These are phyloP conservation scores for Chlamydomonas schloesseri DNA, from an alignment of 139 green algal genomes.

Conservation along the genomic window DNA sequence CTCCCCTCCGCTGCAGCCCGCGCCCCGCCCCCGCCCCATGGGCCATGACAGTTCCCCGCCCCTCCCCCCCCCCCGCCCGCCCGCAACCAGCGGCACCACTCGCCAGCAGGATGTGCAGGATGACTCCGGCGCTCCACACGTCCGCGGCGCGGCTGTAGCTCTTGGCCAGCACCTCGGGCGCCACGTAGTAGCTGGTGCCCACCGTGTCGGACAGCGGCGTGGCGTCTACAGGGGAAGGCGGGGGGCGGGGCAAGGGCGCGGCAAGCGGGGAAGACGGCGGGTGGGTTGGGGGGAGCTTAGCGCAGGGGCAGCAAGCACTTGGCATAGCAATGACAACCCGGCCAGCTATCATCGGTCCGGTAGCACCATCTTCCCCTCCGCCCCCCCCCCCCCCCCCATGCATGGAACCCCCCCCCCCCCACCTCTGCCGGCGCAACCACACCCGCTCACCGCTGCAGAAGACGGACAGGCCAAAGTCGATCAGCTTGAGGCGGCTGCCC, in stretches of 20 bases:
- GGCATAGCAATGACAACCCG: too few relatives aligned
- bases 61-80: neutral
- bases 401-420: too few relatives aligned
- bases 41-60: neutral
- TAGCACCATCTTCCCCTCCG: too few relatives aligned
- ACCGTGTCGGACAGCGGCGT: constrained; percentile 58
- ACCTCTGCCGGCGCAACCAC: neutral
- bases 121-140: constrained; percentile 75
- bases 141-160: constrained; percentile 63
- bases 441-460: constrained; percentile 45
- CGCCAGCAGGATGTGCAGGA: constrained; percentile 73
- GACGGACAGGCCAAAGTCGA: constrained; percentile 73
- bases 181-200: constrained; percentile 77
- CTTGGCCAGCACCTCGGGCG: constrained; percentile 71
- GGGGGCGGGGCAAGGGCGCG: too few relatives aligned
- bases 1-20: too few relatives aligned
- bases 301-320: neutral
- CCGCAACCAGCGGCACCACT: neutral
- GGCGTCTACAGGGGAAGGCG: neutral
- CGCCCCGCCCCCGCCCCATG: too few relatives aligned
- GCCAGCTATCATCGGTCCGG: too few relatives aligned
- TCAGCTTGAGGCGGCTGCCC: constrained; percentile 59
- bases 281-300: neutral
- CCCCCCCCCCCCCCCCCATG: too few relatives aligned
- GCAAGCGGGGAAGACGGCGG: too few relatives aligned